These are phyloP conservation scores for Enteropsectra breve DNA, from an alignment of 371 early-diverging fungal genomes.

Conservation along the genomic window DNA sequence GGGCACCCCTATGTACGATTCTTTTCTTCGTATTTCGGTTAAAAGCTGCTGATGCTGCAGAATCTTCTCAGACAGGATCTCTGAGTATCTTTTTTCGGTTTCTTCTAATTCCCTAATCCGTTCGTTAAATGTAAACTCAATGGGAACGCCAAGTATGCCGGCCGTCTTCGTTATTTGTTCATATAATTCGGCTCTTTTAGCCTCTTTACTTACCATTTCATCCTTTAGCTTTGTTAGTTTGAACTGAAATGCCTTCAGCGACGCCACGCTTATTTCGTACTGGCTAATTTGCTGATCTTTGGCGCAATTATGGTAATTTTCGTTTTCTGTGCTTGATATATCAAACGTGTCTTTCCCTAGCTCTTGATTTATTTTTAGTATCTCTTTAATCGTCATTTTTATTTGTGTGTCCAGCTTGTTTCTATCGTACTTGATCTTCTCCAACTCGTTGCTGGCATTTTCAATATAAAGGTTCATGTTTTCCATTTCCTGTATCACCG, in stretches of 20 bases:
- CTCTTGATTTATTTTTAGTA: neutral
- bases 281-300: neutral
- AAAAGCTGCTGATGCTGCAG: conserved; percentile 28
- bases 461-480: neutral
- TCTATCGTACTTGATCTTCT: neutral
- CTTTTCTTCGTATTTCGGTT: neutral
- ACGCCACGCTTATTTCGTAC: neutral
- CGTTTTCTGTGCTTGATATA: neutral
- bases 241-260: neutral
- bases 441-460: neutral
- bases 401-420: conserved; percentile 3
- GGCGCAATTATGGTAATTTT: too few species aligned
- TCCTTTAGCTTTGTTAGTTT: neutral
- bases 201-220: conserved; percentile 21
- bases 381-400: conserved; percentile 11
- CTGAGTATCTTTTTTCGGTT: conserved; percentile 15
- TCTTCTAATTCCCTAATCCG: conserved; percentile 31
- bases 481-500: neutral
- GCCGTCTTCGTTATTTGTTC: conserved; percentile 28
- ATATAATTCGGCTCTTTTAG: conserved; percentile 22
- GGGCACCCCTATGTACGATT: conserved; percentile 10
- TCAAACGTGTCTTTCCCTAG: neutral
- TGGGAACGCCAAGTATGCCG: neutral
- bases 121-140: conserved; percentile 6
- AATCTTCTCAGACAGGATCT: conserved; percentile 19